phyloP scores from a whole-genome alignment of 73 alveolate species.

The Paramecium pentaurelia region DNA sequence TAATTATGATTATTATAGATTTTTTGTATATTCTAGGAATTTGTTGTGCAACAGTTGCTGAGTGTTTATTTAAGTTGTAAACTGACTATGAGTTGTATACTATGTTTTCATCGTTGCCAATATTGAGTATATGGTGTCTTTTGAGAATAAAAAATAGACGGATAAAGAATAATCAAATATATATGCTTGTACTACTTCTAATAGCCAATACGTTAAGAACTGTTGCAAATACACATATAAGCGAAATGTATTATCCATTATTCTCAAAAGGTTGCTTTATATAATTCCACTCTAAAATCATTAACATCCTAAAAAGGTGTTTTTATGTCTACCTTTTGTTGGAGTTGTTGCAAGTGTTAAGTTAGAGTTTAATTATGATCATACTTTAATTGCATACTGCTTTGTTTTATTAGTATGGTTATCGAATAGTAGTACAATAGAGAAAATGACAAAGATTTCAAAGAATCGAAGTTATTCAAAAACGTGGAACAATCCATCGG shows the following conservation, averaged over 20 bases:
- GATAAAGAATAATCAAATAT: neutral
- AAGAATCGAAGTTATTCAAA: neutral
- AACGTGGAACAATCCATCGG: neutral
- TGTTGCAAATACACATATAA: neutral
- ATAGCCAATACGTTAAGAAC: neutral
- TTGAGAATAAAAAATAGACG: neutral
- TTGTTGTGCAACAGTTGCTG: neutral
- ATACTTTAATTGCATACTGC: neutral
- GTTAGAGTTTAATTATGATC: neutral
- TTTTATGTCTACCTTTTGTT: neutral
- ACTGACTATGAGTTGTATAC: neutral
- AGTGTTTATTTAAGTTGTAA: neutral
- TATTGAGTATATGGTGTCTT: neutral
- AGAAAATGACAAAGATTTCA: neutral
- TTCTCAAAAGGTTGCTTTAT: neutral
- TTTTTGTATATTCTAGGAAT: neutral
- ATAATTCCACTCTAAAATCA: neutral
- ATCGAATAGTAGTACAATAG: neutral
- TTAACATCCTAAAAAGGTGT: neutral
- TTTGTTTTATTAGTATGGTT: neutral
- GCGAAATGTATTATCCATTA: neutral
- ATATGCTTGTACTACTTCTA: neutral
- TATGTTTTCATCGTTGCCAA: neutral
- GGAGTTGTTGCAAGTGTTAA: neutral
- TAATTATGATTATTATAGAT: neutral